Base-by-base conservation (phyloP, 1,139 yeast species). In the Wickerhamiella infanticola region DNA sequence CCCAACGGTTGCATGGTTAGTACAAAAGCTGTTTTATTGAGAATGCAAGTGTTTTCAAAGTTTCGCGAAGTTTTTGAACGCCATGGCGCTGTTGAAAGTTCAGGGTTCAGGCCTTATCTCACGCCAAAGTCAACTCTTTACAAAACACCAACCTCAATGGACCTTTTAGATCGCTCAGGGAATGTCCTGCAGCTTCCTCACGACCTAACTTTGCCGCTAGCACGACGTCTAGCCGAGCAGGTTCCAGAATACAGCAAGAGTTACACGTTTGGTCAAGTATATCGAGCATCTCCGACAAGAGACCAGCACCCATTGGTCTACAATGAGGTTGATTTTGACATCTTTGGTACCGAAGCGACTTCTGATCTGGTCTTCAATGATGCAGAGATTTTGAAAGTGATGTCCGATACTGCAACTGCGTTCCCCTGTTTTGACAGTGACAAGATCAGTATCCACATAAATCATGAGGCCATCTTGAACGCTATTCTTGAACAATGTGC, bases 171-270 rank as follows among this genome's bases (percentile, higher is more conserved):
- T 57, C 72, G 76, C 45, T 79, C 84, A 31, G 98, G 98, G 0
- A 76, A 88, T 0, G 90, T 90, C 5, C 64, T 93, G 35, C 94
- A 86, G 50, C 63, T 93, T 37, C 94, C 95, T 0, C 88, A 81
- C 59, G 98, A 90, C 59, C 67, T 88, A 50, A 81, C 94, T 0
- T 64, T 86, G 37, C 97, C 99, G 0, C 75, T 81, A 64, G 97
- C 98, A 0, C 68, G 98, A 52, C 70, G 77, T 45, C 63, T 90
- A 35, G 86, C 96, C 4, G 77, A 81, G 48, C 64, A 67, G 4
- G 68, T 69, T 23, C 68, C 81, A 39, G 61, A 70, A 3, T 64
- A 79, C 50, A 6, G 46, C 33, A 54, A 54, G 59, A 66, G 60
- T 5, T 82, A 40, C 59, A 69, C 93, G 23, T 77, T 83, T 56